Evolutionary conservation across 495 filamentous ascomycete genomes (phyloP), one percentile per base, ranked within the genome.

Genomic region (Neurospora sp.): DNA sequence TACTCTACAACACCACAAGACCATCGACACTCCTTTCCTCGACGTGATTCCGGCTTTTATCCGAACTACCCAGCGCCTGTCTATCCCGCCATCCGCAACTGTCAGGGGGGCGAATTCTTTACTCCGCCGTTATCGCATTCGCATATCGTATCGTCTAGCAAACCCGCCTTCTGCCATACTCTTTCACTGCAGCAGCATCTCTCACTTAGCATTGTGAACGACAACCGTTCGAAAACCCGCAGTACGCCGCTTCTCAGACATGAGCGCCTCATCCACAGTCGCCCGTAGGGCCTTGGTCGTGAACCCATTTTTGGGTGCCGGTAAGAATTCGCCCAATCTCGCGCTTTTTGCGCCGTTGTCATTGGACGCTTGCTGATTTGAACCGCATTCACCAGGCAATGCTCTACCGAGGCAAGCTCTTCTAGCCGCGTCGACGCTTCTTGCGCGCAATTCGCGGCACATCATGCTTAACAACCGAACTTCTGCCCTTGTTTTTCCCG

Each of bases 401-500:
- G 72, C 78, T 27, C 77, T 83, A 11, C 81, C 79, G 69, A 80
- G 79, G 75, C 84, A 79, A 42, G 79, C 80, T 18, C 80, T 80
- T 38, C 80, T 83, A 40, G 83, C 82, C 72, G 78, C 83, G 70
- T 85, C 87, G 60, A 86, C 85, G 76, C 86, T 82, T 78, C 85
- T 91, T 31, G 86, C 87, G 40, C 87, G 86, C 71, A 88, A 89
- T 82, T 85, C 85, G 60, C 85, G 86, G 77, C 84, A 82, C 72
- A 80, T 91, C 44, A 87, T 90, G 76, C 84, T 88, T 71, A 90
- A 91, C 70, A 82, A 90, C 70, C 85, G 88, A 27, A 89, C 90
- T 10, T 84, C 90, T 66, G 91, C 89, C 11, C 88, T 93, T 71
- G 84, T 92, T 73, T 88, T 93, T 39, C 90, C 91, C 41, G 80